Conservation (phyloP, 2,329 filamentous ascomycete genomes). For the Cladophialophora yegresii region DNA sequence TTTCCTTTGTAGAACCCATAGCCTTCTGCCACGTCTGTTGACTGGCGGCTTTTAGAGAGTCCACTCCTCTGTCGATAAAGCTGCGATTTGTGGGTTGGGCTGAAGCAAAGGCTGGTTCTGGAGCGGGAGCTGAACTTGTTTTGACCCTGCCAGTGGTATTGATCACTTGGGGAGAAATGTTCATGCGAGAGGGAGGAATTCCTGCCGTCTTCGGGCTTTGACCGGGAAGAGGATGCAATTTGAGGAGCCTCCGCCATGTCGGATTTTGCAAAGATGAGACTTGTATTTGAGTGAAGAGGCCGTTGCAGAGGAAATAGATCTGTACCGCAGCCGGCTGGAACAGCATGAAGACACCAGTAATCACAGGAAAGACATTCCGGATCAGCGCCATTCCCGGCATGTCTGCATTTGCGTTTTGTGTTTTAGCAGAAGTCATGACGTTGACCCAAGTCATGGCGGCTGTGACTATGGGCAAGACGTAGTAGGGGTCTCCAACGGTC, state of each 20-base stretch:
- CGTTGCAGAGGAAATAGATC: slow-evolving; percentile 25
- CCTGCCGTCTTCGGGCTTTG: background rate
- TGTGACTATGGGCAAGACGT: slow-evolving; percentile 67
- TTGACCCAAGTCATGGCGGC: slow-evolving; percentile 59
- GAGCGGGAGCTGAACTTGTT: background rate
- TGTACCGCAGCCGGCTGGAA: slow-evolving; percentile 27
- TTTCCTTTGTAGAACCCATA: slow-evolving; percentile 12
- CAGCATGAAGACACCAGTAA: slow-evolving; percentile 47
- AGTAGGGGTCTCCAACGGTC: slow-evolving; percentile 73
- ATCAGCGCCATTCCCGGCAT: slow-evolving; percentile 39
- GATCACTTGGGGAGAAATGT: slow-evolving; percentile 13
- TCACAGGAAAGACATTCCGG: slow-evolving; percentile 52
- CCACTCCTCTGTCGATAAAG: slow-evolving; percentile 44
- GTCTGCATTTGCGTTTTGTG: slow-evolving; percentile 30
- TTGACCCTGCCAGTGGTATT: slow-evolving; percentile 6
- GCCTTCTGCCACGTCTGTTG: slow-evolving; percentile 16
- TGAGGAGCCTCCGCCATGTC: slow-evolving; percentile 8
- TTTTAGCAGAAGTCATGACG: slow-evolving; percentile 54
- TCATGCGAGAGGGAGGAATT: slow-evolving; percentile 25
- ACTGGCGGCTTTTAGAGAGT: slow-evolving; percentile 39
- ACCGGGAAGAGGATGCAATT: slow-evolving; percentile 14
- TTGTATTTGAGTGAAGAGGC: slow-evolving; percentile 25
- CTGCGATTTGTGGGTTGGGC: slow-evolving; percentile 32
- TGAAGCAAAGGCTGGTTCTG: slow-evolving; percentile 6
- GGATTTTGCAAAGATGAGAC: slow-evolving; percentile 12